Evolutionary conservation across 257 asterid genomes (phyloP).

Genomic region (Anisodus tanguticus): DNA sequence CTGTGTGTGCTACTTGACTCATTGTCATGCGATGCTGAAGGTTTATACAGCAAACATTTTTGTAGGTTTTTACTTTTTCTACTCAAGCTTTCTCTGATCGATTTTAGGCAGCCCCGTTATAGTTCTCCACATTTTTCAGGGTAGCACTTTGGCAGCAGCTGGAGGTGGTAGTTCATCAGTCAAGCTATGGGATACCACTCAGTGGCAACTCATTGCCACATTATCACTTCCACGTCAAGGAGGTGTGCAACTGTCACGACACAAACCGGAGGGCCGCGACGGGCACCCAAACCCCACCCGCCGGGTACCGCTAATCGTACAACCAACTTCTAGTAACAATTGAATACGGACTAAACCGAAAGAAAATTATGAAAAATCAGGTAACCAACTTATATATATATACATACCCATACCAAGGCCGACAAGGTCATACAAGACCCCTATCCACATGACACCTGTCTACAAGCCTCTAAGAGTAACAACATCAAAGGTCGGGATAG

Average conservation of each 20-base stretch:
- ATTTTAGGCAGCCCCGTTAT: neutral
- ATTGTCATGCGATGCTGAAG: neutral
- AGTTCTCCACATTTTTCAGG: slow-evolving; percentile 49
- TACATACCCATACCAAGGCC: too few relatives aligned
- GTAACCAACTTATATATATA: too few relatives aligned
- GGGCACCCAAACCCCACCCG: too few relatives aligned
- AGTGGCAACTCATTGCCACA: slow-evolving; percentile 72
- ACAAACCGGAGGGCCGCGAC: too few relatives aligned
- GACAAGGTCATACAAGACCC: too few relatives aligned
- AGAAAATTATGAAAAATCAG: too few relatives aligned
- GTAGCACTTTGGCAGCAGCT: slow-evolving; percentile 90
- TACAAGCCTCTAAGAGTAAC: too few relatives aligned
- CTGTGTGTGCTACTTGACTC: neutral
- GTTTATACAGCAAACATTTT: neutral
- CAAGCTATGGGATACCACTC: slow-evolving; percentile 89
- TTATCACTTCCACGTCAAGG: slow-evolving; percentile 88
- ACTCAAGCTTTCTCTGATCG: neutral
- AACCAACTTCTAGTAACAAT: too few relatives aligned
- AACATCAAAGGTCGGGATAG: too few relatives aligned
- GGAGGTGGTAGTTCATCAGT: slow-evolving; percentile 98
- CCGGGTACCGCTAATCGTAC: too few relatives aligned
- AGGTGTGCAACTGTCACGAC: slow-evolving; percentile 41
- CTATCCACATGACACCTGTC: too few relatives aligned
- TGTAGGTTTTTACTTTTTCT: neutral
- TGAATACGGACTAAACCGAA: too few relatives aligned